Evolutionary conservation across 2,329 filamentous ascomycete species (phyloP), one percentile per base, ranked within the genome.

Genomic region (Ceratocystis papillata): DNA sequence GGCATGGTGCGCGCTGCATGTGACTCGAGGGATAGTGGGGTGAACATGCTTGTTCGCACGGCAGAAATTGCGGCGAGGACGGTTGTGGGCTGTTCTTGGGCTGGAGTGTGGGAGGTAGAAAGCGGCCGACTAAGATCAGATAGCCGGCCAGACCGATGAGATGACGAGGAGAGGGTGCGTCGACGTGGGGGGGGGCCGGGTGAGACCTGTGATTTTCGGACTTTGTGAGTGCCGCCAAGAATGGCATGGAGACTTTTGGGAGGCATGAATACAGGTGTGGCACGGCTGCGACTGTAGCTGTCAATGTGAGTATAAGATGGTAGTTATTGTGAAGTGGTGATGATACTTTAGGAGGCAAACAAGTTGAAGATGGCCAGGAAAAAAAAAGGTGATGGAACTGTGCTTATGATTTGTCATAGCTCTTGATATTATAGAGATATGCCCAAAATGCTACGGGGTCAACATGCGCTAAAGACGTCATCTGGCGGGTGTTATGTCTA

Each of bases 31-130:
- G 62, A 59, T 17, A 66, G 76, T 1, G 81, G 76, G 48, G 79
- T 80, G 76, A 89, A 90, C 81, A 87, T 88, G 70, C 76, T 78
- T 22, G 72, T 74, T 46, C 80, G 81, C 62, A 87, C 81, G 73
- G 86, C 82, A 63, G 80, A 77, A 72, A 90, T 83, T 25, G 85
- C 84, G 72, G 88, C 86, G 0, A 83, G 15, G 12, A 53, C 41
- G 2, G 44, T 63, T 8, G 41, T 48, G 44, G 61, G 61, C 5
- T 22, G 30, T 2, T 37, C 53, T 5, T 55, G 45, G 20, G 28
- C 22, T 12, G 37, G 37, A 1, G 44, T 46, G 10, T 44, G 20
- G 2, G 25, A 6, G 6, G 59, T 8, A 22, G 60, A 33, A 22
- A 22, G 44, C 20, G 25, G 53, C 2, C 17, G 17, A 15, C 57